Base-by-base conservation (phyloP, 2,329 filamentous ascomycete species). In the Tolypocladium tundrense region DNA sequence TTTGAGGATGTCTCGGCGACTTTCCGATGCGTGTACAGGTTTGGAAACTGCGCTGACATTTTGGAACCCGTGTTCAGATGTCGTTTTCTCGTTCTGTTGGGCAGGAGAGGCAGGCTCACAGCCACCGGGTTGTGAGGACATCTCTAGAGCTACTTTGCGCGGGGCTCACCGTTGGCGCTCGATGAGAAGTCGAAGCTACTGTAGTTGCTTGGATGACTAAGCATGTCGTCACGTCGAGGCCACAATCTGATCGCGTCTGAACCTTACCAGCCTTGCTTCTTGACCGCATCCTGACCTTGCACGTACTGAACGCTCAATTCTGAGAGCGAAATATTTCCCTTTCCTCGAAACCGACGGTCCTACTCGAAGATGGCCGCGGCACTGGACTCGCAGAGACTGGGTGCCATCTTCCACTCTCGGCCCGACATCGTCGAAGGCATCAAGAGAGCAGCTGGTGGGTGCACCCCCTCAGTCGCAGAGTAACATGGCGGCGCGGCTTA, bases 1-100 rank as follows among this genome's bases (percentile, higher is more conserved):
- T 90, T 96, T 14, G 90, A 82, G 1, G 88, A 82, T n/a, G 85
- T 82, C 37, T 96, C 91, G 14, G 91, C 91, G 41, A 97, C 93
- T 64, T 86, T 90, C 54, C 93, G 88, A 63, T 92, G 88, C 62
- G 90, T 85, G 75, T 93, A 97, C 37, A 88, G 73, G 68, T 97
- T 97, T 48, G 83, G 83, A 59, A 93, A 84, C 2, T 67, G 64
- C 55, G 61, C 60, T 33, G 65, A 61, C 62, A 63, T 66, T 33
- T 21, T 40, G 13, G 14, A 13, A 8, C 16, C 19, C 31, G 31
- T 37, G 16, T 11, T 11, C 21, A 51, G n/a, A 21, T 4, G 48
- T n/a, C 7, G 14, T 9, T 27, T 24, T 14, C 24, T 9, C 27
- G 9, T 10, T 11, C 1, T 8, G 27, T 33, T 19, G 27, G 45